Evolutionary conservation across 495 filamentous ascomycete species (phyloP).

Genomic region (Astrocystis sublimbata): DNA sequence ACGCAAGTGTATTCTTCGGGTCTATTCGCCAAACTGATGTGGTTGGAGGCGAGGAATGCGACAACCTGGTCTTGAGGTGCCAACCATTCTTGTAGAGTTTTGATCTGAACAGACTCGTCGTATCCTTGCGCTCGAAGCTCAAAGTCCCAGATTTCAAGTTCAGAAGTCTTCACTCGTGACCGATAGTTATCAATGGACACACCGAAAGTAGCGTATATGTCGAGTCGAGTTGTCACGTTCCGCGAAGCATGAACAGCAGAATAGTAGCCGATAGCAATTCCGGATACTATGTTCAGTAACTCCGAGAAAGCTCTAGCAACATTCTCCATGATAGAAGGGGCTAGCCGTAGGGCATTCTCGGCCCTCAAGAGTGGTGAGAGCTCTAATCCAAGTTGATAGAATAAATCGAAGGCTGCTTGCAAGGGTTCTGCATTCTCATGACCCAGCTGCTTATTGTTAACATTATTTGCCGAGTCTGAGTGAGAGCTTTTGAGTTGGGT

Average conservation of each 20-base stretch:
- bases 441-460: constrained; percentile 4
- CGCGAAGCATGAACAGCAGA: constrained; percentile 3
- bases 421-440: constrained; percentile 6
- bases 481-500: background rate
- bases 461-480: background rate
- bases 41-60: constrained; percentile 8
- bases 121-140: constrained; percentile 13
- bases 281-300: constrained; percentile 10
- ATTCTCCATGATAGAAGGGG: constrained; percentile 11
- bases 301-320: constrained; percentile 12
- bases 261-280: constrained; percentile 3
- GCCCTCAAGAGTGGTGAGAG: constrained; percentile 9
- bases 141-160: constrained; percentile 11
- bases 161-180: constrained; percentile 5
- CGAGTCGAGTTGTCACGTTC: background rate
- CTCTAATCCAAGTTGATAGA: constrained; percentile 11
- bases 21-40: constrained; percentile 2
- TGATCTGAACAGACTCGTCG: constrained; percentile 8
- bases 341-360: constrained; percentile 8
- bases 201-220: constrained; percentile 7
- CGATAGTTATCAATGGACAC: constrained; percentile 2
- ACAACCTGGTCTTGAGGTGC: constrained; percentile 6
- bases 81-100: constrained; percentile 9
- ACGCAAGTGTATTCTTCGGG: constrained; percentile 14
- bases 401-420: constrained; percentile 9